Evolutionary conservation across 1,284 basidiomycete genomes (phyloP).

Genomic region (Pseudozyma sp.): DNA sequence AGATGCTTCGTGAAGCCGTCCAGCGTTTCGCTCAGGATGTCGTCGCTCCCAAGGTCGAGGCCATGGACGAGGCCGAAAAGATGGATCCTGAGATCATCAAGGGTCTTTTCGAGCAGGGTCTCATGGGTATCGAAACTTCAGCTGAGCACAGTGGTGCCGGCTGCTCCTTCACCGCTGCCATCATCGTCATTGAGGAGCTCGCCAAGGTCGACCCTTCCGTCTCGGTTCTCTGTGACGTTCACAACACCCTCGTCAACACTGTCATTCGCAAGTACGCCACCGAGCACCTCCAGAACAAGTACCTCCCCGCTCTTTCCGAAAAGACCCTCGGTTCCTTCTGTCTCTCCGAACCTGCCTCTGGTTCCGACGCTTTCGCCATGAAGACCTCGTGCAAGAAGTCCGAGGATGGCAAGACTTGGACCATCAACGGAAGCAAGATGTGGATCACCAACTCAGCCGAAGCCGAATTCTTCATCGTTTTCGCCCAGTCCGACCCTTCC

Average conservation of each 20-base stretch:
- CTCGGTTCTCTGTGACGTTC: slow-evolving; percentile 95
- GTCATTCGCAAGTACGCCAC: slow-evolving; percentile 89
- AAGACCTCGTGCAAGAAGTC: slow-evolving; percentile 91
- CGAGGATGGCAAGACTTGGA: slow-evolving; percentile 76
- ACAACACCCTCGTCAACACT: slow-evolving; percentile 87
- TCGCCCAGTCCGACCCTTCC: slow-evolving; percentile 92
- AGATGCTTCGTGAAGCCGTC: slow-evolving; percentile 67
- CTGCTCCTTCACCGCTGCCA: slow-evolving; percentile 91
- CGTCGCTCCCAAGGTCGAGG: slow-evolving; percentile 87
- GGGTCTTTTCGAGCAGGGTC: slow-evolving; percentile 93
- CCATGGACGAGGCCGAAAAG: slow-evolving; percentile 97
- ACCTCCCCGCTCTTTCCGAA: slow-evolving; percentile 84
- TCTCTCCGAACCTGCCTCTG: slow-evolving; percentile 89
- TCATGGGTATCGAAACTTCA: slow-evolving; percentile 97
- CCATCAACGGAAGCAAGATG: slow-evolving; percentile 96
- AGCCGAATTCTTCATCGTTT: slow-evolving; percentile 87
- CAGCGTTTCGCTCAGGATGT: slow-evolving; percentile 83
- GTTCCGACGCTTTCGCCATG: slow-evolving; percentile 96
- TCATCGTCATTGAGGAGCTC: slow-evolving; percentile 96
- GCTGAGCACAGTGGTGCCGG: slow-evolving; percentile 87
- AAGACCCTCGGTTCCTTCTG: slow-evolving; percentile 93
- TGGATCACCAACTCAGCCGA: slow-evolving; percentile 99
- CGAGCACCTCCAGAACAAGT: slow-evolving; percentile 86
- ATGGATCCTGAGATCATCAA: slow-evolving; percentile 93
- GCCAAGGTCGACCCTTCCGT: slow-evolving; percentile 96